Conservation (phyloP, 345 rosid species). For the Bretschneidera sinensis region DNA sequence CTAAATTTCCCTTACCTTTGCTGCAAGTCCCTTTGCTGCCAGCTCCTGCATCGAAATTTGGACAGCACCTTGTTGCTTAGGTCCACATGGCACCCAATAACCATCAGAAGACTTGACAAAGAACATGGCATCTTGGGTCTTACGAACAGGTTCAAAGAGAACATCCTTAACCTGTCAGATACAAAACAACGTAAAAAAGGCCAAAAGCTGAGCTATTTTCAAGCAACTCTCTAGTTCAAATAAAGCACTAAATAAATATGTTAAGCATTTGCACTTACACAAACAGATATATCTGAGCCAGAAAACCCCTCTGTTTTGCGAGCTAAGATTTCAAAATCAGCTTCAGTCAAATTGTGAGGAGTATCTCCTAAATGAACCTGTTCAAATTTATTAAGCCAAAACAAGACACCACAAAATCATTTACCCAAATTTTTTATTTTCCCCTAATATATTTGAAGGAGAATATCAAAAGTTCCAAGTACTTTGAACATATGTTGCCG, state of each 20-base stretch:
- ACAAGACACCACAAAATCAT: not conserved
- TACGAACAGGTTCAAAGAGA: constrained; percentile 90
- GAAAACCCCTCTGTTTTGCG: constrained; percentile 84
- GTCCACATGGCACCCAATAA: constrained; percentile 88
- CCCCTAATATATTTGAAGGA: constrained; percentile 2
- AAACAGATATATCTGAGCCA: constrained; percentile 91
- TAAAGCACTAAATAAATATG: not conserved
- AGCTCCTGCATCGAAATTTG: constrained; percentile 80
- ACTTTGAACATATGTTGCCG: constrained; percentile 94
- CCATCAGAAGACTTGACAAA: constrained; percentile 54
- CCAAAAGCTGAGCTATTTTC: too few species aligned
- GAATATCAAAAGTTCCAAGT: constrained; percentile 8
- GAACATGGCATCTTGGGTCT: constrained; percentile 89
- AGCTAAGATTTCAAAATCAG: constrained; percentile 82
- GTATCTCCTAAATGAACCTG: constrained; percentile 97
- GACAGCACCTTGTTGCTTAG: constrained; percentile 71
- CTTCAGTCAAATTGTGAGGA: constrained; percentile 79
- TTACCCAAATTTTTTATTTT: constrained; percentile 4
- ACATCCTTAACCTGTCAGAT: constrained; percentile 78
- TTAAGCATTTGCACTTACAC: constrained; percentile 48
- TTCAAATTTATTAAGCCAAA: constrained; percentile 10
- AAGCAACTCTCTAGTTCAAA: not conserved
- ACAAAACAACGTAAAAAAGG: constrained; percentile 4
- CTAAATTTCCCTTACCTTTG: constrained; percentile 38
- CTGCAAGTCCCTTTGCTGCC: constrained; percentile 67